phyloP scores from a whole-genome alignment of 768 basidiomycete genomes.

The Roridomyces roridus region DNA sequence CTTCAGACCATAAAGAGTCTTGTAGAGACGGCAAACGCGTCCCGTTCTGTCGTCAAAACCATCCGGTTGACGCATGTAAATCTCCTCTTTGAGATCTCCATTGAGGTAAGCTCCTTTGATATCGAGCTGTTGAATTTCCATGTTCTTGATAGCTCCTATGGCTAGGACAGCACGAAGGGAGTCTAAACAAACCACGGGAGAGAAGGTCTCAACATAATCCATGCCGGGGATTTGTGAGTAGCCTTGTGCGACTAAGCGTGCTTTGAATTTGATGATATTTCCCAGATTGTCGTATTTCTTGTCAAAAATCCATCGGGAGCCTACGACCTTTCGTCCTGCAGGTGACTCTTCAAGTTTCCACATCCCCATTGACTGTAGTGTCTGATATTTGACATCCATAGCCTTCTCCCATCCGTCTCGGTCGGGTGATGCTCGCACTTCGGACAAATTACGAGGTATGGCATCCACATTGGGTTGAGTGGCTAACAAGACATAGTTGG shows the following conservation, averaged over 20 bases:
- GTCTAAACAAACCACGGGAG: neutral
- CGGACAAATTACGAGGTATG: neutral
- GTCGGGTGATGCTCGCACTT: neutral
- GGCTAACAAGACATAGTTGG: neutral
- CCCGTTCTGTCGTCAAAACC: neutral
- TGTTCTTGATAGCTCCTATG: neutral
- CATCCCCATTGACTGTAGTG: neutral
- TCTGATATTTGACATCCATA: neutral
- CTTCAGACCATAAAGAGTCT: neutral
- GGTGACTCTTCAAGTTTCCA: conserved; percentile 1
- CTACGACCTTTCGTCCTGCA: neutral
- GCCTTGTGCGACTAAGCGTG: neutral
- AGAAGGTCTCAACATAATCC: neutral
- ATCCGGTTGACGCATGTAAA: neutral
- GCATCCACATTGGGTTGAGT: neutral
- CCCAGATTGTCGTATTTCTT: conserved; percentile 1
- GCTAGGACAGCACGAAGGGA: neutral
- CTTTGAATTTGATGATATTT: neutral
- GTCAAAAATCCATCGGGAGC: conserved; percentile 2
- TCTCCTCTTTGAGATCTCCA: no score
- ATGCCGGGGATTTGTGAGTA: neutral
- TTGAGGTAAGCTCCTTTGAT: no score
- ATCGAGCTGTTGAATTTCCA: conserved; percentile 3
- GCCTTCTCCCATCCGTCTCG: neutral
- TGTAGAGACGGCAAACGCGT: neutral